Evolutionary conservation across 192 early-diverging fungal species (phyloP), one percentile per base, ranked within the genome.

Genomic region (Dimargaris xerosporica): DNA sequence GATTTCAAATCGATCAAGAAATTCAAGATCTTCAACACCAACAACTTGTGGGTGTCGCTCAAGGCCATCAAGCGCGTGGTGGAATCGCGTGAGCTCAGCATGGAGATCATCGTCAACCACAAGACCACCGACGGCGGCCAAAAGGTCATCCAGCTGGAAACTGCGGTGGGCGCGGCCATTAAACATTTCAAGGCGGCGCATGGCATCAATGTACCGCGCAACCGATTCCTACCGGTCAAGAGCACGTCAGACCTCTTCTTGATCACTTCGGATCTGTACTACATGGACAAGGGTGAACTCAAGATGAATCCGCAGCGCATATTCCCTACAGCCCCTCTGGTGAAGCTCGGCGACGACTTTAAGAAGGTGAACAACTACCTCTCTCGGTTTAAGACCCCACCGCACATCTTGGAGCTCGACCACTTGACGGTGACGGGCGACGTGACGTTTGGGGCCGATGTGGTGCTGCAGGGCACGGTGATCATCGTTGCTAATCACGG

Each of bases 11-110:
- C 86, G 53, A 83, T 99, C 77, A 99, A 97, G 73, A 99, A 99
- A 77, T 99, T 99, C 84, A 91, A 95, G 84, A 96, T 98, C 71
- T 97, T 97, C 79, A 98, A 98, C 82, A 98, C 95, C 59, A 91
- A 90, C 78, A 91, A 91, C 71, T 65, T 90, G 69, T 91, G 88
- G 88, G 84, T 90, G 62, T 86, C 80, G 67, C 73, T 90, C 44
- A 86, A 85, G 77, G 88, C 88, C 29, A 82, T 90, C 67, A 90
- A 89, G 77, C 89, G 91, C 48, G 69, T 96, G 31, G 82, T 95
- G 51, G 85, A 85, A 55, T 77, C 85, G 65, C 72, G 82, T 64
- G 82, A 81, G 66, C 73, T 99, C 46, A 80, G 80, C 51, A 76
- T 99, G 64, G 96, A 99, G 66, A 87, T 99, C 65, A 97, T 99